Base-by-base conservation (phyloP, 164 flowering plant genomes). In the Magnolia kwangsiensis region DNA sequence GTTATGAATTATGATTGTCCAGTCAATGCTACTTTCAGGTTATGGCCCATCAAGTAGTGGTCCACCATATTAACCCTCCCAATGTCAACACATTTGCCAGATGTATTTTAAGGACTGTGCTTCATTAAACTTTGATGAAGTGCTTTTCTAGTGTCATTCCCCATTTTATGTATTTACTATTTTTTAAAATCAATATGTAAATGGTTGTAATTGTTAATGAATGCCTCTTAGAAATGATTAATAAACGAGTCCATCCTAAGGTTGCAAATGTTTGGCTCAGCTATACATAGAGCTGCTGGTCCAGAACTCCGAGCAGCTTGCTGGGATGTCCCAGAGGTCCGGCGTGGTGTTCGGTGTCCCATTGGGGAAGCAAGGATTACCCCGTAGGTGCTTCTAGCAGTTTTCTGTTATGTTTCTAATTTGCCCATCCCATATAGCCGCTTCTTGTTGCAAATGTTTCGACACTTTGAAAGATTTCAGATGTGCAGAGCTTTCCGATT, bases 281-380 rank as follows among this genome's bases (percentile, higher is more conserved):
- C 99, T 49, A 92, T 94, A 81, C 99, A 96, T 84, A 87, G 91
- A 77, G 98, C 95, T 82, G 99, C 98, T 71, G 99, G 99, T 14
- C 94, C 95, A 72, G 90, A 92, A 81, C 92, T 96, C 14, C 76
- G 75, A 75, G 87, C 81, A 37, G 96, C 97, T 23, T 94, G 98
- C 81, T 83, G 82, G 80, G 70, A 85, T 45, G 94, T 92, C 72
- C 94, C 91, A 29, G 93, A 92, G 84, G 95, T 91, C 51, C 86
- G 81, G n/a, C 95, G 85, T 79, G 96, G 91, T 27, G 86, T 94
- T 69, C 96, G 97, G 31, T 96, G 98, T 74, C 99, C 99, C 51
- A 90, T 90, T 1, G 98, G 98, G 79, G 96, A 96, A 89, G 98
- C 98, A 72, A 91, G 97, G 83, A 90, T 96, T 74, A 94, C 98